Percentiles rank a stretch among this genome's conserved stretches.
Conservation (phyloP, 192 early-diverging fungal genomes). For the Allomyces javanicus region DNA sequence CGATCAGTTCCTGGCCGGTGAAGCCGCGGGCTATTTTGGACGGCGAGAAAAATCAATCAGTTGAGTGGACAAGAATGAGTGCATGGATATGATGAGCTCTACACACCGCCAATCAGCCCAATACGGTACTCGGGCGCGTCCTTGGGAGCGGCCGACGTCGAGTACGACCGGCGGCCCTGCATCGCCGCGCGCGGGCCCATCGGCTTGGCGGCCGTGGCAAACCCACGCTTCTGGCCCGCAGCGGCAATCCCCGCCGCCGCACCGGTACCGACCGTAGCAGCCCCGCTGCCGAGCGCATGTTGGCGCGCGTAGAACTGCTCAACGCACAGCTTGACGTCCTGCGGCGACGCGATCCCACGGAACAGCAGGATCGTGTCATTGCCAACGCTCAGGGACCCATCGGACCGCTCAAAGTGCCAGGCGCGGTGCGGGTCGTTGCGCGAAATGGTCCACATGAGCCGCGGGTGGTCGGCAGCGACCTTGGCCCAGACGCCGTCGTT, state of each 20-base stretch:
- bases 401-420: slow-evolving; percentile 95
- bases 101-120: slow-evolving; percentile 59
- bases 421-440: slow-evolving; percentile 54
- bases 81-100: too few species aligned
- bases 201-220: slow-evolving; percentile 8
- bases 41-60: too few species aligned
- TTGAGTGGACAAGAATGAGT: too few species aligned
- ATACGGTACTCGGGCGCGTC: slow-evolving; percentile 20
- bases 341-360: slow-evolving; percentile 72
- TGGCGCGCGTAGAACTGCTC: slow-evolving; percentile 22
- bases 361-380: slow-evolving; percentile 69
- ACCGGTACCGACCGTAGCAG: slow-evolving; percentile 10
- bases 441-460: slow-evolving; percentile 64
- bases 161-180: slow-evolving; percentile 29
- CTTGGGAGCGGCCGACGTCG: slow-evolving; percentile 18
- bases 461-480: slow-evolving; percentile 61
- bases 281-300: slow-evolving; percentile 7
- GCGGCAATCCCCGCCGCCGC: slow-evolving; percentile 2
- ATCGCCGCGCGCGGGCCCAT: background rate
- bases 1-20: slow-evolving; percentile 88
- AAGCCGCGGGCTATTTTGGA: slow-evolving; percentile 58
- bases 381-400: slow-evolving; percentile 57
- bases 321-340: slow-evolving; percentile 53
- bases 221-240: background rate
- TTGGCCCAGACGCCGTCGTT: slow-evolving; percentile 88